These are phyloP conservation scores for Aspergillus sp. DNA, from an alignment of 2,329 filamentous ascomycete genomes.

Conservation along the genomic window DNA sequence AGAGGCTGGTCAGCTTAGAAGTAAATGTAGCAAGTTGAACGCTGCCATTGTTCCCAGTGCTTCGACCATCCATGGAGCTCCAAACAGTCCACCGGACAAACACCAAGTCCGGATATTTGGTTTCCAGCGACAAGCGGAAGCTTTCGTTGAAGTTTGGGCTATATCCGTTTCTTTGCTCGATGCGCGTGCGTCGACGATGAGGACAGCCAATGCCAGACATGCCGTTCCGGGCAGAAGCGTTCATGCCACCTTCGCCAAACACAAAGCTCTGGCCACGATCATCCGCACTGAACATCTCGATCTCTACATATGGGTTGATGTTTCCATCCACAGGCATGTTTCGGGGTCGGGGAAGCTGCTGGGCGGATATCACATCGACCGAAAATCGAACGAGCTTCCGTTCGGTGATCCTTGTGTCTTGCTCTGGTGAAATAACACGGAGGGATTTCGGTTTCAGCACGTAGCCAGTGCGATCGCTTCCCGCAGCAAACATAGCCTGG, in stretches of 20 bases:
- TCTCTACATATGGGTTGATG: conserved; percentile 90
- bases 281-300: conserved; percentile 92
- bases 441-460: conserved; percentile 89
- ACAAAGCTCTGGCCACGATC: conserved; percentile 78
- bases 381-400: conserved; percentile 81
- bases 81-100: conserved; percentile 93
- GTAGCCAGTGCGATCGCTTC: conserved; percentile 83
- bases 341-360: conserved; percentile 84
- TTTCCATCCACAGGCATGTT: conserved; percentile 69
- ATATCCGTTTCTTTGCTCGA: conserved; percentile 86
- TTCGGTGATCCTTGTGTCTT: conserved; percentile 60
- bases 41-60: conserved; percentile 62
- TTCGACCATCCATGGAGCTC: conserved; percentile 76
- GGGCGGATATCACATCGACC: conserved; percentile 87
- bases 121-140: conserved; percentile 79
- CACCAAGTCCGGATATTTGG: conserved; percentile 90
- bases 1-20: conserved; percentile 84
- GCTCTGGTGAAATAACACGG: conserved; percentile 45
- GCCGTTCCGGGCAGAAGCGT: conserved; percentile 64
- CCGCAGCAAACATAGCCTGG: conserved; percentile 94
- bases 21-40: conserved; percentile 81
- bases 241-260: conserved; percentile 64
- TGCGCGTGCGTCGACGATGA: conserved; percentile 74
- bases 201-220: conserved; percentile 69
- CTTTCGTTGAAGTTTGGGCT: conserved; percentile 83